Base-by-base conservation (phyloP, 768 basidiomycete species). In the Mycena filopes region DNA sequence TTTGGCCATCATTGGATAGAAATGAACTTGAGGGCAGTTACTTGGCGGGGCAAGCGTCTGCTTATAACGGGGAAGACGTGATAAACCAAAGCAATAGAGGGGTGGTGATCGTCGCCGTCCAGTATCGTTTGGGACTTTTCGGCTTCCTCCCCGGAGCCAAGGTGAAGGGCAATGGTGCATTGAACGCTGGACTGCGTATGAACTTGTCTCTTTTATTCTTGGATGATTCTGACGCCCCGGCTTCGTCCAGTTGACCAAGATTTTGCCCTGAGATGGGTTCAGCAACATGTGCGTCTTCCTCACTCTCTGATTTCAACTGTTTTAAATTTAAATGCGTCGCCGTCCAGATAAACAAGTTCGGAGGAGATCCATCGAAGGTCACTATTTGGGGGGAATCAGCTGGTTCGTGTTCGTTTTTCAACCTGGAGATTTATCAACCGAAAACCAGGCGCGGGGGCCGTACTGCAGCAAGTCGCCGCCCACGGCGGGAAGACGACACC, bases 71-170 rank as follows among this genome's bases (percentile, higher is more conserved):
- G 18, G 74, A 77, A 40, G 79, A 80, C 57, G 66, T 83, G 18
- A 72, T 82, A 18, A 67, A 72, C 3, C 75, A 77, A 66, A 74
- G 80, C 31, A 74, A 74, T 20, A 75, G 78, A 21, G 74, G 73
- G 4, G 73, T 79, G 1, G 73, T 83, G 0, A 74, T 75, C 9
- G 81, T 84, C 16, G 62, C 78, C 33, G 76, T 81, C 15, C 82
- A 83, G 65, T 83, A 83, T 59, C 76, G 82, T 15, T 68, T 84
- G 10, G 83, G 83, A 0, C 56, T 82, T 3, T 82, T 80, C 25
- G 57, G 78, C 6, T 78, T 78, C 67, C 65, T 78, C 25, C 23
- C 77, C 11, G 76, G 77, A 11, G 40, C 54, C 26, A 62, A 56
- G 6, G 73, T 78, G 2, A 73, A 77, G 53, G 43, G 63, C 2